Evolutionary conservation across 345 rosid species (phyloP), one percentile per base, ranked within the genome.

Genomic region (Microthlaspi erraticum): DNA sequence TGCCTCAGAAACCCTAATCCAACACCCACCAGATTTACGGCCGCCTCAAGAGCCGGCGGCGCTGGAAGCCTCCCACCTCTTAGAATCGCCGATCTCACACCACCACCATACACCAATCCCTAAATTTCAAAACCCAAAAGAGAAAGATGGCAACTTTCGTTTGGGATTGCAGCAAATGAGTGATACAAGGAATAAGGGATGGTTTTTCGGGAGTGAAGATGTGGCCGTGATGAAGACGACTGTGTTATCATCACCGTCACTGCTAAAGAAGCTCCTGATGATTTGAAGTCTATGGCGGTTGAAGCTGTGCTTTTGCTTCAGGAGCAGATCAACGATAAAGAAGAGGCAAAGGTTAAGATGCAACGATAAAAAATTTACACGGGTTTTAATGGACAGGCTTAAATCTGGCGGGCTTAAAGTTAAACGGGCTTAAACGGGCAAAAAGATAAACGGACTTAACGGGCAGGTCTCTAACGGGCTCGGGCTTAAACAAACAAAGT

Each of bases 271-370:
- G 81, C 98, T 11, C 93, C 87, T 2, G 89, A 94, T 71, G 98
- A 94, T 78, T 60, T 87, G 81, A 91, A 94, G 83, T 94, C 99
- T 67, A 87, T 85, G 93, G 93, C 92, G 0, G 97, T 94, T 76
- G 99, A 94, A 80, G 91, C 98, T 71, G 85, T 86, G 73, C 77
- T 94, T 56, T 67, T 89, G 83, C 96, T 94, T 45, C 98, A 89
- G 83, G 85, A 75, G 66, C 89, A 94, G 78, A 94, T 94, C 29
- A 93, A 86, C 64, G 91, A 88, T 71, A 95, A 88, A 71, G 91
- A 88, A 32, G 87, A 83, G 16, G 85, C 84, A 8, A 80, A 76
- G 38, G 83, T 79, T 58, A 70, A 81, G 57, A 84, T 91, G 81
- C 81, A 88, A 60, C 83, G n/a, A n/a, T n/a, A n/a, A n/a, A n/a